Base-by-base conservation (phyloP, 2,329 filamentous ascomycete species). In the Nigrospora sphaerica region DNA sequence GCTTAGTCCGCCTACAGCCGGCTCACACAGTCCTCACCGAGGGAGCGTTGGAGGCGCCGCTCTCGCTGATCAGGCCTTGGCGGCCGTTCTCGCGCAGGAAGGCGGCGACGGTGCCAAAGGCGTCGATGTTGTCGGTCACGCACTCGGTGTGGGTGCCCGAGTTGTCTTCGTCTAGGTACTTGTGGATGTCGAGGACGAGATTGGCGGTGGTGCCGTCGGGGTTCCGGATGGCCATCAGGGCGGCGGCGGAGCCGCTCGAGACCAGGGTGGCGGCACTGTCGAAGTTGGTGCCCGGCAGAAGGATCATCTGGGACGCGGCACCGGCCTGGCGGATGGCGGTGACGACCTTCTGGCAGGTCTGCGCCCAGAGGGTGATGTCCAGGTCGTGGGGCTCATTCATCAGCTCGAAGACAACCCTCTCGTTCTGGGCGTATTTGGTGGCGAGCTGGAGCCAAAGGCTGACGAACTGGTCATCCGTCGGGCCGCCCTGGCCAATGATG, bases 301-400 rank as follows among this genome's bases (percentile, higher is more conserved):
- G 69, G 52, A 86, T 84, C 56, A 79, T 74, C 52, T 86, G 79
- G 17, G 65, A 65, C 1, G 68, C 73, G n/a, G 82, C 81, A n/a
- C 82, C 83, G 3, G 78, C 75, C 37, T 73, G 62, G 38, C 83
- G 77, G 54, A 88, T 85, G 4, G 80, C 83, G 1, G 75, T 81
- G 2, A 88, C 83, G 14, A 71, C 80, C 12, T 70, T 71, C 57
- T 86, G 83, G 49, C 78, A 76, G 0, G 78, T 80, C 5, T 69
- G 60, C 1, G 77, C 80, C 83, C 83, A 86, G 1, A 64, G 60
- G 23, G 57, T 61, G 52, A 83, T 69, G 54, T 81, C 73, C 46
- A 78, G 62, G 44, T 80, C 75, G 59, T 85, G 80, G 7, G 83
- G 82, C 64, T 83, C 83, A 63, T 86, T 87, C 81, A 86, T 86